Evolutionary conservation across 1,284 basidiomycete genomes (phyloP).

Genomic region (Trichosporon faecale): DNA sequence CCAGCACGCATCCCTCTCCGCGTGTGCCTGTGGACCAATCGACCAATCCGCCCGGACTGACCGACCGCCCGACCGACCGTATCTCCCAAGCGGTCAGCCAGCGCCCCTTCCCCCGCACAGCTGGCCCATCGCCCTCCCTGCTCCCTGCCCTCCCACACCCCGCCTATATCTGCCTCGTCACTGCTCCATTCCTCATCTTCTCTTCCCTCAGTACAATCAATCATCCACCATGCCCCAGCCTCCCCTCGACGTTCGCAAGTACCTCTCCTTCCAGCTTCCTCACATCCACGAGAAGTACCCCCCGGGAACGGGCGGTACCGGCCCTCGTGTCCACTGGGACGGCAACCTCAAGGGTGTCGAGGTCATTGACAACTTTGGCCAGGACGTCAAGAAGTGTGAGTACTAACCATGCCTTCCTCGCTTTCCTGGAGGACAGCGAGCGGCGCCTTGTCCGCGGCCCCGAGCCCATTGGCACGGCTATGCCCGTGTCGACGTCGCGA

Average conservation of each 20-base stretch:
- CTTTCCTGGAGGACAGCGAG: neutral
- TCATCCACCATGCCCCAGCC: constrained; percentile 50
- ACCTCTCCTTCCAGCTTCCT: constrained; percentile 43
- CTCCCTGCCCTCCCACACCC: neutral
- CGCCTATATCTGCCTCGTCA: neutral
- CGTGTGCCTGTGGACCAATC: neutral
- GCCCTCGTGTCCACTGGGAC: constrained; percentile 44
- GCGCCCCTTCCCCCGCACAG: neutral
- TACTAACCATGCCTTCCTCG: neutral
- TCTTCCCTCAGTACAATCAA: neutral
- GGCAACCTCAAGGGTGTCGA: constrained; percentile 45
- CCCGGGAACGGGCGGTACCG: constrained; percentile 51
- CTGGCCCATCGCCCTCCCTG: no score
- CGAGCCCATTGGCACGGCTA: neutral
- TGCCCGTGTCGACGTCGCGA: neutral
- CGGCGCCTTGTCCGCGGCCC: neutral
- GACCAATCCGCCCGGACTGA: neutral
- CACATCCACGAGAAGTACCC: constrained; percentile 47
- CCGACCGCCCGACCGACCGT: neutral
- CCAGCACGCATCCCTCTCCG: neutral
- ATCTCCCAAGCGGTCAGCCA: neutral
- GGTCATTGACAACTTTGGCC: constrained; percentile 45
- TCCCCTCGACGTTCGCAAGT: constrained; percentile 47
- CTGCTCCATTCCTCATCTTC: neutral
- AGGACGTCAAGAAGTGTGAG: constrained; percentile 46